Conservation (phyloP, 352 stramenopile genomes). For the Globisporangium emineosum region DNA sequence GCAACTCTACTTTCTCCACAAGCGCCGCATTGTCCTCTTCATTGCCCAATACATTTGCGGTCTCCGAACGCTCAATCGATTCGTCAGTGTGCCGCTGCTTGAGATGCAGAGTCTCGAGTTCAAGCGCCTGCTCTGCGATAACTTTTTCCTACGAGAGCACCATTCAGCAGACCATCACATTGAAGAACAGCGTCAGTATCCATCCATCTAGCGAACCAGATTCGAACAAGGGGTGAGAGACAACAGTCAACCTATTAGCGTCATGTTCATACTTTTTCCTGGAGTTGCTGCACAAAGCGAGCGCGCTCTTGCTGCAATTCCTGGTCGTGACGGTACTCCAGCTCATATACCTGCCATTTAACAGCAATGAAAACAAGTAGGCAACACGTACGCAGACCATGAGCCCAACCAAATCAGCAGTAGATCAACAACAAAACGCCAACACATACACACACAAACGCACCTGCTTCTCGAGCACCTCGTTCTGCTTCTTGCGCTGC, state of each 20-base stretch:
- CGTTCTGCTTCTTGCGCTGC: slow-evolving; percentile 75
- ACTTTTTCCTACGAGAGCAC: not conserved
- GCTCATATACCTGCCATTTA: slow-evolving; percentile 22
- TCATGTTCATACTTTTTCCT: not conserved
- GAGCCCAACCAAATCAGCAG: no score
- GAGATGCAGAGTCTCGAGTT: slow-evolving; percentile 8
- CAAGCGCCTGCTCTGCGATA: slow-evolving; percentile 8
- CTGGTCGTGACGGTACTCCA: slow-evolving; percentile 10
- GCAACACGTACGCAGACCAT: no score
- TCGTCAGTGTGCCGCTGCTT: not conserved
- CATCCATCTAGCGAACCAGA: no score
- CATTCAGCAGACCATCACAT: not conserved
- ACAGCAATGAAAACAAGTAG: no score
- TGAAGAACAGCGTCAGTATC: not conserved
- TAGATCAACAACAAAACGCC: not conserved
- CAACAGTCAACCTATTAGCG: not conserved
- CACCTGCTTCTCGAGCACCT: slow-evolving; percentile 48
- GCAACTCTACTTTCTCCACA: slow-evolving; percentile 8
- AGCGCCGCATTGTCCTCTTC: not conserved
- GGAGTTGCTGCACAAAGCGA: slow-evolving; percentile 2
- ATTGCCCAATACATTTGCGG: not conserved
- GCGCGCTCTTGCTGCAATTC: slow-evolving; percentile 1
- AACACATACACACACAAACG: not conserved
- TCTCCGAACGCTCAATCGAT: not conserved
- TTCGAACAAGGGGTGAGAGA: no score